phyloP scores from a whole-genome alignment of 805 yeast species.

The Candida railenensis region DNA sequence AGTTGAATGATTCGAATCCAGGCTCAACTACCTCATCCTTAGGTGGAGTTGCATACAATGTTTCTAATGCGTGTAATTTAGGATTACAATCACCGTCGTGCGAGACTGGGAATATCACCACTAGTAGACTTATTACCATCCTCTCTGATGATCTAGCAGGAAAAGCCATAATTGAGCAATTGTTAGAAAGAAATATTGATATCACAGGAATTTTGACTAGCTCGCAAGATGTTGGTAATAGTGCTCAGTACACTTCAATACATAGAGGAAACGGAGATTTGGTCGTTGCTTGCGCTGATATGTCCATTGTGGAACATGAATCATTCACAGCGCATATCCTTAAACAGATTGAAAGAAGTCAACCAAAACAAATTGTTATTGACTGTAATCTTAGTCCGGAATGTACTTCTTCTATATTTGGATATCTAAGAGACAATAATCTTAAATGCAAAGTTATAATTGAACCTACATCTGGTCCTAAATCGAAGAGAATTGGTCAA shows the following conservation, averaged over 20 bases:
- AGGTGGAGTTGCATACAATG: constrained; percentile 87
- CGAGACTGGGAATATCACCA: constrained; percentile 14
- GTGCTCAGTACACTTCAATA: constrained; percentile 70
- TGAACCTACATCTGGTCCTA: constrained; percentile 78
- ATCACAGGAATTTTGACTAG: constrained; percentile 37
- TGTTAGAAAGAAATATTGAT: constrained; percentile 27
- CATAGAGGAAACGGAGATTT: constrained; percentile 64
- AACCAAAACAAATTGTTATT: constrained; percentile 53
- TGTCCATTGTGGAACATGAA: constrained; percentile 60
- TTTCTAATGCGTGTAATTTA: constrained; percentile 60
- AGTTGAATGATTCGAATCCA: constrained; percentile 68
- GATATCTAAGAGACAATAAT: constrained; percentile 10
- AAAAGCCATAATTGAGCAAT: constrained; percentile 26
- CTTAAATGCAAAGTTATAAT: constrained; percentile 40
- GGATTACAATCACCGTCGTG: constrained; percentile 9
- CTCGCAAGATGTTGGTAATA: not conserved
- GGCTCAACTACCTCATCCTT: constrained; percentile 55
- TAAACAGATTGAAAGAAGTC: constrained; percentile 34
- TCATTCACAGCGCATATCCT: constrained; percentile 43
- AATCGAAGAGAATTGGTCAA: constrained; percentile 50
- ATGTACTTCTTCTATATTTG: constrained; percentile 38
- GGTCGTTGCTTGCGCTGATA: constrained; percentile 78
- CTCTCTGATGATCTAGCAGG: constrained; percentile 65
- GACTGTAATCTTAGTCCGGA: constrained; percentile 66
- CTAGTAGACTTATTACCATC: constrained; percentile 50